Percentiles rank a stretch among this genome's conserved stretches.
phyloP scores from a whole-genome alignment of 2,329 filamentous ascomycete species.

The Thelonectria blattea region DNA sequence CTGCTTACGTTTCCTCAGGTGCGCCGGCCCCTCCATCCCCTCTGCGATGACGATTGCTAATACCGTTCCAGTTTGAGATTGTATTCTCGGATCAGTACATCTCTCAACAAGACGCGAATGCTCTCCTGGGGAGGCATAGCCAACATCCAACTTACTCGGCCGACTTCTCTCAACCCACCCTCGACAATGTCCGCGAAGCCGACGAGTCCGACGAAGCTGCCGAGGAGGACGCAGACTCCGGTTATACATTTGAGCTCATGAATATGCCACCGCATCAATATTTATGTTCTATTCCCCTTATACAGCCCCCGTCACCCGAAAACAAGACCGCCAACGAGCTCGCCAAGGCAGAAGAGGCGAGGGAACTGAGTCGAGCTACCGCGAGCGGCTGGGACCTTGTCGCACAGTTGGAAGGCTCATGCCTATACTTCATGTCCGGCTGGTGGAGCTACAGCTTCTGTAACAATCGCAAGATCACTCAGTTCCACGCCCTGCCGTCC shows the following conservation, averaged over 20 bases:
- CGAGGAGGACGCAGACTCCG: conserved; percentile 17
- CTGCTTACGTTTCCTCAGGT: conserved; percentile 87
- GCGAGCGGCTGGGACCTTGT: conserved; percentile 82
- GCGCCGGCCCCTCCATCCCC: conserved; percentile 36
- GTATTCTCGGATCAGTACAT: conserved; percentile 76
- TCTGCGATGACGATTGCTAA: conserved; percentile 24
- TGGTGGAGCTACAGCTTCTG: conserved; percentile 99
- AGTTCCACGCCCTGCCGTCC: conserved; percentile 84
- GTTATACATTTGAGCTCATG: conserved; percentile 74
- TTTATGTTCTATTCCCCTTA: conserved; percentile 82
- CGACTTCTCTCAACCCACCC: conserved; percentile 49
- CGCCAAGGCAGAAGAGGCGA: conserved; percentile 76
- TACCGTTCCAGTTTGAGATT: conserved; percentile 72
- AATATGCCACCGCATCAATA: conserved; percentile 73
- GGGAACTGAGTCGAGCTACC: conserved; percentile 78
- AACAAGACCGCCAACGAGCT: conserved; percentile 72
- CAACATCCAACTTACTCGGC: conserved; percentile 48
- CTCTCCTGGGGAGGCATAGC: conserved; percentile 56
- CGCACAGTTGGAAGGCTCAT: conserved; percentile 78
- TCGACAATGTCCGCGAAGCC: conserved; percentile 40
- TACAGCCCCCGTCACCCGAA: conserved; percentile 62
- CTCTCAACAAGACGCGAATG: conserved; percentile 71
- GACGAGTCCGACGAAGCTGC: conserved; percentile 41
- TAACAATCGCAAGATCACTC: conserved; percentile 84
- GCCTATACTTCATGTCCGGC: conserved; percentile 80